Conservation (phyloP, 441 rosid genomes). For the Capsella rubella region DNA sequence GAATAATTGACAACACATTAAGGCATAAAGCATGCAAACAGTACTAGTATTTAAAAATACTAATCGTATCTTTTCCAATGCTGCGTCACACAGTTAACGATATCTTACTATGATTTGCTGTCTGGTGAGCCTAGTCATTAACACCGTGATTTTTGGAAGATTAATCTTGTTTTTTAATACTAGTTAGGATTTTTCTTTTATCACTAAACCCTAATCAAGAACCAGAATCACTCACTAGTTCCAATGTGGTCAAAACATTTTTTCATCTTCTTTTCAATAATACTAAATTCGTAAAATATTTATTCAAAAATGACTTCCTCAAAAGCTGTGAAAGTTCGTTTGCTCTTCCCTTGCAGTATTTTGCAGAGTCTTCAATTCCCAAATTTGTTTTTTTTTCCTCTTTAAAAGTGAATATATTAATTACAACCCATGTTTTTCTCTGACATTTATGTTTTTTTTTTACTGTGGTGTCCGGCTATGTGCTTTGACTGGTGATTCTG, state of each 20-base stretch:
- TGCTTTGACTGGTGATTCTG: conserved; percentile 38
- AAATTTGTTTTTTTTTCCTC: not conserved
- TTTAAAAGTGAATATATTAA: too few relatives aligned
- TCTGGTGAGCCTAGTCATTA: conserved; percentile 38
- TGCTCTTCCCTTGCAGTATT: conserved; percentile 22
- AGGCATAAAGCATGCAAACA: conserved; percentile 28
- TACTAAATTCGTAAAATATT: not conserved
- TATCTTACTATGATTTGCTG: conserved; percentile 43
- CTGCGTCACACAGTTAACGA: conserved; percentile 36
- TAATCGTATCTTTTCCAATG: conserved; percentile 34
- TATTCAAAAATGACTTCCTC: not conserved
- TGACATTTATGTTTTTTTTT: conserved; percentile 31
- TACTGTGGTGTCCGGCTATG: conserved; percentile 27
- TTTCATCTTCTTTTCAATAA: not conserved
- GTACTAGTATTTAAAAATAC: not conserved
- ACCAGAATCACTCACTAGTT: conserved; percentile 27
- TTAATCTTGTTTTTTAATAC: not conserved
- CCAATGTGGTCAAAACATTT: conserved; percentile 42
- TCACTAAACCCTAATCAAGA: not conserved
- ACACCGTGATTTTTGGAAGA: conserved; percentile 44
- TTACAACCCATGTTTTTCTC: conserved; percentile 11
- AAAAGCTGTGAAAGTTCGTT: conserved; percentile 42
- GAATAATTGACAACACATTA: conserved; percentile 30
- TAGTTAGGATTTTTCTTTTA: too few relatives aligned
- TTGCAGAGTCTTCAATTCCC: conserved; percentile 32